Percentiles rank a stretch among this genome's conserved stretches.
These are phyloP conservation scores for Sordariomycetes sp. DNA, from an alignment of 2,329 filamentous ascomycete species.

Conservation along the genomic window DNA sequence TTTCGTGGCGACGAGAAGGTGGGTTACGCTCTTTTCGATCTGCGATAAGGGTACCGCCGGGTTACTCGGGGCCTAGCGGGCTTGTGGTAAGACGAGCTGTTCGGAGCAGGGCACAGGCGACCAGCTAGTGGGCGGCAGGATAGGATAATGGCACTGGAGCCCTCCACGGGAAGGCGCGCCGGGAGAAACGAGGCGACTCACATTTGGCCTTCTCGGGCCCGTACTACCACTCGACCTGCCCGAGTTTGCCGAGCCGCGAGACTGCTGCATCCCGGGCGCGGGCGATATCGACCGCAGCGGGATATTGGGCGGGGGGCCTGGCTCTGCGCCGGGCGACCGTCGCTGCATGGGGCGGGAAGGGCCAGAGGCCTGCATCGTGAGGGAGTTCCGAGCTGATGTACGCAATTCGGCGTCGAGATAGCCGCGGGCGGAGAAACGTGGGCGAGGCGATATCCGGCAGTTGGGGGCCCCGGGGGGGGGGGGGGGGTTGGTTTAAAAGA, in stretches of 20 bases:
- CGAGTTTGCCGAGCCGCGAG: slow-evolving; percentile 54
- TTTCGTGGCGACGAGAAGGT: slow-evolving; percentile 93
- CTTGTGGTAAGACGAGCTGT: background rate
- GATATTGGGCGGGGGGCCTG: slow-evolving; percentile 41
- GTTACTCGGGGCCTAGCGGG: slow-evolving; percentile 9
- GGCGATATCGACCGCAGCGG: slow-evolving; percentile 48
- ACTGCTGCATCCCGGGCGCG: slow-evolving; percentile 38
- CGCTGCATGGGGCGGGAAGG: slow-evolving; percentile 40
- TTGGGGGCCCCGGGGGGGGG: background rate
- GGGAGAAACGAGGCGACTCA: slow-evolving; percentile 24
- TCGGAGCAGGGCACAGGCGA: background rate
- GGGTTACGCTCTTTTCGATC: slow-evolving; percentile 97
- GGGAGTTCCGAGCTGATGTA: background rate
- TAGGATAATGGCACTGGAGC: background rate
- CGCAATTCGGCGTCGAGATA: background rate
- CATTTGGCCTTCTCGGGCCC: slow-evolving; percentile 39
- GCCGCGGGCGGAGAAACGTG: too few species aligned
- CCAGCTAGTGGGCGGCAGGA: background rate
- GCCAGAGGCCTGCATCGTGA: slow-evolving; percentile 34
- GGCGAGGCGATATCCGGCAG: background rate
- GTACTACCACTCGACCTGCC: slow-evolving; percentile 24
- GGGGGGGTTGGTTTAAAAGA: background rate
- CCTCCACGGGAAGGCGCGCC: background rate
- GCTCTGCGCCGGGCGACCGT: slow-evolving; percentile 50
- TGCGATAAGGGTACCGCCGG: slow-evolving; percentile 72